These are phyloP conservation scores for Macrophomina phaseolina DNA, from an alignment of 2,329 filamentous ascomycete genomes.

Conservation along the genomic window DNA sequence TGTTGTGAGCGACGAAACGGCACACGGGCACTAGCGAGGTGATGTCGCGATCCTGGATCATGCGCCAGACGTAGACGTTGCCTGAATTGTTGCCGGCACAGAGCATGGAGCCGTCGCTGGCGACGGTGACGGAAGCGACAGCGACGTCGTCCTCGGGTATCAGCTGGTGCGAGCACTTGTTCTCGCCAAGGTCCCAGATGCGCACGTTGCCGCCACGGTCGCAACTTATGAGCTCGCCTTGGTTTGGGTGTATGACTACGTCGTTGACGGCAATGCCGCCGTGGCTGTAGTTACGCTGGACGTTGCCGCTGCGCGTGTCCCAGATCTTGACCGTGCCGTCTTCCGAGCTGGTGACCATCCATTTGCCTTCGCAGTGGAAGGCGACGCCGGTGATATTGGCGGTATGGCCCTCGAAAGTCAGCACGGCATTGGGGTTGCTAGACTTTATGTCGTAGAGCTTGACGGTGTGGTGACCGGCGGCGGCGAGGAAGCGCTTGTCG, in stretches of 20 bases:
- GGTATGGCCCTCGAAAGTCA: slow-evolving; percentile 95
- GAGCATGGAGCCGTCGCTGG: slow-evolving; percentile 88
- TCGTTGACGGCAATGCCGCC: slow-evolving; percentile 89
- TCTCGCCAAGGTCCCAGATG: slow-evolving; percentile 96
- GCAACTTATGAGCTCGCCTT: slow-evolving; percentile 96
- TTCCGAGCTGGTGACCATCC: slow-evolving; percentile 98
- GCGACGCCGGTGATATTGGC: slow-evolving; percentile 95
- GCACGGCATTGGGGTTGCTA: slow-evolving; percentile 90
- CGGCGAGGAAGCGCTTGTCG: slow-evolving; percentile 94
- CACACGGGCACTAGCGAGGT: slow-evolving; percentile 86
- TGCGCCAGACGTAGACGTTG: slow-evolving; percentile 96
- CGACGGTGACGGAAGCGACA: slow-evolving; percentile 93
- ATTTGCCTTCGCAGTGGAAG: slow-evolving; percentile 98
- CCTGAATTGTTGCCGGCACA: slow-evolving; percentile 93
- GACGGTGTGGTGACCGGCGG: slow-evolving; percentile 79
- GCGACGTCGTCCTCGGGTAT: slow-evolving; percentile 96
- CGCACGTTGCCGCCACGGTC: slow-evolving; percentile 90
- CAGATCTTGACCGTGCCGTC: slow-evolving; percentile 97
- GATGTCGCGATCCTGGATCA: slow-evolving; percentile 80
- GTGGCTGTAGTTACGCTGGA: slow-evolving; percentile 94
- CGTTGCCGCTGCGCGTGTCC: slow-evolving; percentile 83
- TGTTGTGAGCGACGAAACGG: slow-evolving; percentile 87
- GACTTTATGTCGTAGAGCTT: slow-evolving; percentile 99
- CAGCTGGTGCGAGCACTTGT: slow-evolving; percentile 93
- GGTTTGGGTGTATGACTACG: slow-evolving; percentile 99